These are phyloP conservation scores for Dioszegia crocea DNA, from an alignment of 768 basidiomycete genomes.

Conservation along the genomic window DNA sequence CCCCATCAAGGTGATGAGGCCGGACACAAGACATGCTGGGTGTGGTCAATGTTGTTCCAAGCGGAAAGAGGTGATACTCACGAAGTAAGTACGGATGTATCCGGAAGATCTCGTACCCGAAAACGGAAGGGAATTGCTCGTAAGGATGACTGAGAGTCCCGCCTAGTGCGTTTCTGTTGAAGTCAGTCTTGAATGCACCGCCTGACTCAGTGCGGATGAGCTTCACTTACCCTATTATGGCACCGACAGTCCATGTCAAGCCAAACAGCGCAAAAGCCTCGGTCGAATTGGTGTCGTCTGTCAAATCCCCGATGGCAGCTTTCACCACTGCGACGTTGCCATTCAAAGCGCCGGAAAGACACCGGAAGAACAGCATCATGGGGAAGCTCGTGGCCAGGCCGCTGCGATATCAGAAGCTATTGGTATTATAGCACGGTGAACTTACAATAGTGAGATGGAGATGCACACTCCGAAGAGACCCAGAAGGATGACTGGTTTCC, in stretches of 20 bases:
- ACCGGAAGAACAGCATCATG: constrained; percentile 43
- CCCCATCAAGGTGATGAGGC: constrained; percentile 35
- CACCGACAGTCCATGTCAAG: constrained; percentile 46
- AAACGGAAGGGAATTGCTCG: constrained; percentile 37
- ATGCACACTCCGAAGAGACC: constrained; percentile 45
- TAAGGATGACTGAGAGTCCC: constrained; percentile 45
- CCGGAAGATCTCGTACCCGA: constrained; percentile 28
- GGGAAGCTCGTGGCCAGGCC: constrained; percentile 42
- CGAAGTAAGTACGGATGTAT: constrained; percentile 38
- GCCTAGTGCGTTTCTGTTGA: constrained; percentile 31
- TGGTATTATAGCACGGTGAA: not conserved
- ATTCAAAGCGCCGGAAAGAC: constrained; percentile 43
- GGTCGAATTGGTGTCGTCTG: constrained; percentile 46
- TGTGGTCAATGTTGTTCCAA: not conserved
- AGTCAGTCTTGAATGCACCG: not conserved
- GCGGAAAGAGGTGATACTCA: constrained; percentile 10
- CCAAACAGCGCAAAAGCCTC: constrained; percentile 49
- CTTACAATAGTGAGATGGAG: constrained; percentile 45
- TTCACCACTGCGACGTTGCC: constrained; percentile 48
- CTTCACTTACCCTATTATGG: constrained; percentile 38
- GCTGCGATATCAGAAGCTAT: constrained; percentile 14
- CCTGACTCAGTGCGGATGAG: no score
- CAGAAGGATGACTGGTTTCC: constrained; percentile 47
- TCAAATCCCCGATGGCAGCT: constrained; percentile 47
- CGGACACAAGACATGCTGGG: constrained; percentile 40